Conservation (phyloP, 768 basidiomycete genomes). For the Heimioporus sp. region DNA sequence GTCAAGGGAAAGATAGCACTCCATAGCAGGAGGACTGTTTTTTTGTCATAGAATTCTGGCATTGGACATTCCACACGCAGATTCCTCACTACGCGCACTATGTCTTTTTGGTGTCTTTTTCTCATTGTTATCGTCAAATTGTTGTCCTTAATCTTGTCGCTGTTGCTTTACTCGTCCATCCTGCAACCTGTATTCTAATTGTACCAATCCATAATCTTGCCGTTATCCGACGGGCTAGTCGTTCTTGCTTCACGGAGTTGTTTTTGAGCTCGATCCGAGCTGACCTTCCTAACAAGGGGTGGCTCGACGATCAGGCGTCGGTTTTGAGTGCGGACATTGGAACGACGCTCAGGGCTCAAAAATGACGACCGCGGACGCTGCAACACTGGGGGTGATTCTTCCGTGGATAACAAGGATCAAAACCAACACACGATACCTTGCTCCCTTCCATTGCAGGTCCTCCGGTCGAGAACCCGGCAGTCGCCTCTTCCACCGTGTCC, state of each 20-base stretch:
- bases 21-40: conserved; percentile 7
- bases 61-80: conserved; percentile 10
- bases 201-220: conserved; percentile 9
- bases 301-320: conserved; percentile 10
- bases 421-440: neutral
- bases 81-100: conserved; percentile 2
- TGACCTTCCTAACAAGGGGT: conserved; percentile 18
- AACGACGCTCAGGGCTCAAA: conserved; percentile 15
- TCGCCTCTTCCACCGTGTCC: conserved; percentile 7
- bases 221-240: conserved; percentile 3
- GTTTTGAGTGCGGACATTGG: neutral
- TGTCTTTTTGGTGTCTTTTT: neutral
- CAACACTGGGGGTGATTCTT: neutral
- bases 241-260: conserved; percentile 21
- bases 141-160: conserved; percentile 5
- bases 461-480: conserved; percentile 5
- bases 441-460: conserved; percentile 2
- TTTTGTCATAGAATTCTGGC: conserved; percentile 14
- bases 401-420: conserved; percentile 6
- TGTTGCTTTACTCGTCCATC: conserved; percentile 7
- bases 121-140: conserved; percentile 11
- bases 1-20: conserved; percentile 19
- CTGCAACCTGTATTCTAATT: conserved; percentile 17
- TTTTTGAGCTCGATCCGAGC: conserved; percentile 5
- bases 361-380: neutral